Conservation (phyloP, 2,329 filamentous ascomycete species). For the Curvularia eragrostidis region DNA sequence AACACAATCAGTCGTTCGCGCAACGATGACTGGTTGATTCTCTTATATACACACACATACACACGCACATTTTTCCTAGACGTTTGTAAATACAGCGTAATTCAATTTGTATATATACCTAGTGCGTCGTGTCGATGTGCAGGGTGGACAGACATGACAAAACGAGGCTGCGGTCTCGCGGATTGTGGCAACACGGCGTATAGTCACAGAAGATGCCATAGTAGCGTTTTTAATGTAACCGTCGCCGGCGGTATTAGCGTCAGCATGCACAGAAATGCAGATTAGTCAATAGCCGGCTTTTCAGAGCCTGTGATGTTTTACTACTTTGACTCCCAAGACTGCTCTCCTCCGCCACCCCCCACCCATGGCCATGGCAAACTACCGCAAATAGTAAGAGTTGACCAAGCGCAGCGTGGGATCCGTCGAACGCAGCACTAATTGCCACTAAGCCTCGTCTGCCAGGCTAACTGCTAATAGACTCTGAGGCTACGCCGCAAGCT, state of each 20-base stretch:
- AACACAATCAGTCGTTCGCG: neutral
- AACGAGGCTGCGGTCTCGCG: neutral
- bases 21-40: neutral
- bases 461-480: neutral
- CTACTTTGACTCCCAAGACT: neutral
- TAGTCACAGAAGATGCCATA: neutral
- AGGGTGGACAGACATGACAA: neutral
- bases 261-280: neutral
- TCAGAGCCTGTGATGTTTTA: neutral
- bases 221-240: neutral
- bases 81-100: neutral
- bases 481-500: neutral
- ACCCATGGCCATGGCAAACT: neutral
- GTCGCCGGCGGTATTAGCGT: neutral
- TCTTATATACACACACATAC: neutral
- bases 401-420: neutral
- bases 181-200: neutral
- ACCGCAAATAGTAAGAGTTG: neutral
- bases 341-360: neutral
- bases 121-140: neutral
- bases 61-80: too few species aligned
- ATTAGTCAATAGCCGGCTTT: neutral
- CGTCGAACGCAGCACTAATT: slow-evolving; percentile 7
- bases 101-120: neutral
- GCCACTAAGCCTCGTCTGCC: slow-evolving; percentile 1